phyloP scores from a whole-genome alignment of 306 rosid genomes.

The Corylus avellana region DNA sequence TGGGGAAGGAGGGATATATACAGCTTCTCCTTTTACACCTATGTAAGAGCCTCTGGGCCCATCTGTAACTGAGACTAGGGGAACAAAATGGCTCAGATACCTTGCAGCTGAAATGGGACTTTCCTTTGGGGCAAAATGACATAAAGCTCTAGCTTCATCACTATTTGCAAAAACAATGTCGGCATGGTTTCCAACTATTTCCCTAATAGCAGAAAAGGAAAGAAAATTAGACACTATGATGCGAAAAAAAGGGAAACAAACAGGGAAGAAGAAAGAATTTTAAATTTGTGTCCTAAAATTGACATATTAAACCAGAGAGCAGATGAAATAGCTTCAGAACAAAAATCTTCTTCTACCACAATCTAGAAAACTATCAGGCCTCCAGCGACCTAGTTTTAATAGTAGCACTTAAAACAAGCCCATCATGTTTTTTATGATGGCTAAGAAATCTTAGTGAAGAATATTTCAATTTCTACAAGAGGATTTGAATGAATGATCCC shows the following conservation, averaged over 20 bases:
- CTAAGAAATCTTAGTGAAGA: too few species aligned
- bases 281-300: too few species aligned
- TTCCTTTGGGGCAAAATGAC: constrained; percentile 64
- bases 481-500: too few species aligned
- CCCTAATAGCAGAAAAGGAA: constrained; percentile 57
- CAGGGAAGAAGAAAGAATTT: background rate
- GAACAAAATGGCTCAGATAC: constrained; percentile 88
- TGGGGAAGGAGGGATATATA: constrained; percentile 84
- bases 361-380: too few species aligned
- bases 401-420: too few species aligned
- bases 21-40: constrained; percentile 84
- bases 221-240: background rate
- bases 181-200: constrained; percentile 66
- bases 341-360: too few species aligned
- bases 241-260: background rate
- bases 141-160: constrained; percentile 81
- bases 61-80: constrained; percentile 81
- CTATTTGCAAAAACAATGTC: constrained; percentile 83
- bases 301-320: too few species aligned
- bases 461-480: too few species aligned
- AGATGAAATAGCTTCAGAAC: too few species aligned
- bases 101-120: constrained; percentile 63
- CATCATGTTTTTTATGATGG: too few species aligned
- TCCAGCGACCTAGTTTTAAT: too few species aligned
- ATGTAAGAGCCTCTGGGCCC: constrained; percentile 82